Evolutionary conservation across 495 filamentous ascomycete species (phyloP), one percentile per base, ranked within the genome.

Genomic region (Neurospora sp.): DNA sequence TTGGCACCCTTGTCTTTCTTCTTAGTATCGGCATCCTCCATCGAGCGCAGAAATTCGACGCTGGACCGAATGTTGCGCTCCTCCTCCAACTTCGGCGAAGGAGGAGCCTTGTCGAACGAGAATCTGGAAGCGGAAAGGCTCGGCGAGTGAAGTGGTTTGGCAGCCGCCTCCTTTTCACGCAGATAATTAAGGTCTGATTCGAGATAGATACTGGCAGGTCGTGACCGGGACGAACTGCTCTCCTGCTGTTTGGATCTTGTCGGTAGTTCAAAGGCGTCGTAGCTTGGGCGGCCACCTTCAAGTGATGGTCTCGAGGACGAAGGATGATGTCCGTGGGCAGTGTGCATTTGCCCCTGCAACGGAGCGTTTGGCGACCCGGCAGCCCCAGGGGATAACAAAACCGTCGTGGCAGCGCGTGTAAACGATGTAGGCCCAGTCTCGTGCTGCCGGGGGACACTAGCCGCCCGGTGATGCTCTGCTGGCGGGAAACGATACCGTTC

Each of bases 41-140:
- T 93, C 0, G 89, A 88, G 37, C 92, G 90, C 4, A 98, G 85
- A 78, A 93, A 98, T 71, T 97, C 95, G 20, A 98, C 89, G 76
- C 96, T 94, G 7, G 93, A 96, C 71, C 90, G 86, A 71, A 98
- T 96, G 72, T 89, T 91, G 44, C 84, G 85, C 44, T 89, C 89
- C n/a, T 90, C 89, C 42, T 86, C 85, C 12, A 83, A 83, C 23
- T 85, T 84, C 1, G 83, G 76, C 20, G 78, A 78, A 4, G 80
- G 79, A 5, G 80, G 79, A 76, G 72, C 76, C 71, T 80, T 84
- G 20, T 82, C 85, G 8, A 77, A 72, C 2, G 78, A 78, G 39
- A 79, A 69, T 42, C 79, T 80, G n/a, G 82, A 81, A 14, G 80
- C 80, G 4, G 77, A 78, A 4, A 82, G 79, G n/a, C 76, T 78